Percentiles rank a stretch among this genome's conserved stretches.
phyloP scores from a whole-genome alignment of 2,329 filamentous ascomycete genomes.

The Aspergillus novofumigatus region DNA sequence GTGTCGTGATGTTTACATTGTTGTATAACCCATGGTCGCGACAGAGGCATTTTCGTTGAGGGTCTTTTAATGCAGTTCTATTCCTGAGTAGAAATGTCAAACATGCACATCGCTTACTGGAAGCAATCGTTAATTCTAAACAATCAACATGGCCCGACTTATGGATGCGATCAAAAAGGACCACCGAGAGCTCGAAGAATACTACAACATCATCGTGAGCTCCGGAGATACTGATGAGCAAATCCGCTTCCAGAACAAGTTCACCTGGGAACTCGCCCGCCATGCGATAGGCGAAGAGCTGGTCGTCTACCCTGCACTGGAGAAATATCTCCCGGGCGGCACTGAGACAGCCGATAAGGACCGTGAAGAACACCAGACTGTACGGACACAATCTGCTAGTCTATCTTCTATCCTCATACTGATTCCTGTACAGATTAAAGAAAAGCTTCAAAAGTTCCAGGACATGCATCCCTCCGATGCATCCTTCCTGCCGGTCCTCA shows the following conservation, averaged over 20 bases:
- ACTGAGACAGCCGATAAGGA: background rate
- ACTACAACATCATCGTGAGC: conserved; percentile 43
- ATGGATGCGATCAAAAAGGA: conserved; percentile 41
- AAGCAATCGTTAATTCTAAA: background rate
- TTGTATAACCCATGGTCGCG: background rate
- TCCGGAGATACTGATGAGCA: conserved; percentile 14
- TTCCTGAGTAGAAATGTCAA: background rate
- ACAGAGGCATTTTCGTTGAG: background rate
- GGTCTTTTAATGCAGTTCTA: background rate
- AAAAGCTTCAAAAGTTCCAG: conserved; percentile 49
- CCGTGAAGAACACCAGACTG: background rate
- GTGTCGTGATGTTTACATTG: background rate
- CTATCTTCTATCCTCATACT: background rate
- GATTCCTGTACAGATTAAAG: conserved; percentile 42
- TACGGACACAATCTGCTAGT: background rate
- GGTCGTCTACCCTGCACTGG: background rate
- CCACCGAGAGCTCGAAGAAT: conserved; percentile 39
- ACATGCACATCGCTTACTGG: background rate
- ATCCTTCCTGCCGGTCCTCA: conserved; percentile 43
- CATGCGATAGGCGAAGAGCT: background rate
- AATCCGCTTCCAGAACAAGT: background rate
- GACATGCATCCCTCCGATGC: conserved; percentile 37
- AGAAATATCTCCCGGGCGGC: background rate
- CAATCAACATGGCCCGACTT: conserved; percentile 20
- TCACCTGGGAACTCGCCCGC: background rate